Conservation (phyloP, 1,284 basidiomycete species). For the Trichosporon sp. region DNA sequence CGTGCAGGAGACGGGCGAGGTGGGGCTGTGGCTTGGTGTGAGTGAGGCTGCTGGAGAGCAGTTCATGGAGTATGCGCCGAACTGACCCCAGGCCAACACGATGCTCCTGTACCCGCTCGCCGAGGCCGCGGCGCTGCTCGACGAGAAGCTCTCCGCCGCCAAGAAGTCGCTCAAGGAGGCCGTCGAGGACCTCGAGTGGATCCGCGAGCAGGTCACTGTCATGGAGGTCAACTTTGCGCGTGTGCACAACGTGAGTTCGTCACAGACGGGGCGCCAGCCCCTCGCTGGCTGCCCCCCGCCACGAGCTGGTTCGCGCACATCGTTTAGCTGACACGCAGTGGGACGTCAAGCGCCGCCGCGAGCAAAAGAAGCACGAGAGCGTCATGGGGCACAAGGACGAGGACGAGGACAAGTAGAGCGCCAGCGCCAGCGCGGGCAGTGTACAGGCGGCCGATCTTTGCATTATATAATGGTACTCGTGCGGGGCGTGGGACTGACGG, state of each 20-base stretch:
- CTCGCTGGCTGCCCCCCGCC: no score
- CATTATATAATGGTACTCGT: slow-evolving; percentile 1
- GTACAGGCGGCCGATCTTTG: neutral
- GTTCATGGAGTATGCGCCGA: no score
- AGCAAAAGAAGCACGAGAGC: slow-evolving; percentile 8
- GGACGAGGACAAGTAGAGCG: slow-evolving; percentile 6
- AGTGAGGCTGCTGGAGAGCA: no score
- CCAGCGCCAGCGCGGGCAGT: neutral
- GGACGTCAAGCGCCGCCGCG: slow-evolving; percentile 46
- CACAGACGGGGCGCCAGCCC: slow-evolving; percentile 2
- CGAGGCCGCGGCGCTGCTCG: slow-evolving; percentile 70
- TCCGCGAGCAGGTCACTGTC: slow-evolving; percentile 87
- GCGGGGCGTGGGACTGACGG: neutral
- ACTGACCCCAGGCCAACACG: slow-evolving; percentile 72
- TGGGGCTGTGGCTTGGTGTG: slow-evolving; percentile 95
- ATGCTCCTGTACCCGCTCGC: slow-evolving; percentile 93
- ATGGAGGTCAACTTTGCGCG: slow-evolving; percentile 98
- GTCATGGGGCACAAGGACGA: slow-evolving; percentile 3
- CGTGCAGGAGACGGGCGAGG: slow-evolving; percentile 78
- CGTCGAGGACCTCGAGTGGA: slow-evolving; percentile 84
- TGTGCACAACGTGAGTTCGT: slow-evolving; percentile 67
- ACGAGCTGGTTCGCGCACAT: neutral
- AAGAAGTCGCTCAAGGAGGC: slow-evolving; percentile 65
- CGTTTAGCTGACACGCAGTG: slow-evolving; percentile 28
- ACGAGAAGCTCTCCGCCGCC: slow-evolving; percentile 72